Evolutionary conservation across 768 basidiomycete species (phyloP).

Genomic region (Tulasnella sp.): DNA sequence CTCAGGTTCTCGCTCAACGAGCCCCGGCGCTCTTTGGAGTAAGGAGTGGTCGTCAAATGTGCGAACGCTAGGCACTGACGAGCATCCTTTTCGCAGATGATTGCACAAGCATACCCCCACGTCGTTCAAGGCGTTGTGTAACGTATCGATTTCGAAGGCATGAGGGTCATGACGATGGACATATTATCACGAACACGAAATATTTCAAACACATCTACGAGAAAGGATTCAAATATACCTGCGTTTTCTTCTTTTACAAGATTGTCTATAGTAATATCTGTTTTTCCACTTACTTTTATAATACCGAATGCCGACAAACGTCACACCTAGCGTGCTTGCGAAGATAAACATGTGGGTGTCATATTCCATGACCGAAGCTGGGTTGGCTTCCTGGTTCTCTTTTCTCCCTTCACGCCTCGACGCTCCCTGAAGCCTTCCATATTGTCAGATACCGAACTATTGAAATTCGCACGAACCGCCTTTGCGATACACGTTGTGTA

Average conservation of each 20-base stretch:
- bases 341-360: neutral
- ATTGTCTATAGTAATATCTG: slow-evolving; percentile 4
- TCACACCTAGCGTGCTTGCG: neutral
- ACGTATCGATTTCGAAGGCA: neutral
- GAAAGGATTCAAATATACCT: neutral
- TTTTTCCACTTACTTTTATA: neutral
- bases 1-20: slow-evolving; percentile 64
- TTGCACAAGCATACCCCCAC: slow-evolving; percentile 18
- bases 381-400: too few relatives aligned
- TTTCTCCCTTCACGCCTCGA: too few relatives aligned
- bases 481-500: too few relatives aligned
- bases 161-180: neutral
- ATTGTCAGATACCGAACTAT: too few relatives aligned
- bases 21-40: slow-evolving; percentile 63
- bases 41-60: neutral
- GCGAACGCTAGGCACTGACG: neutral
- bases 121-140: slow-evolving; percentile 24
- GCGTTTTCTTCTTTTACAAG: neutral
- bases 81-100: neutral
- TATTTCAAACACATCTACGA: neutral
- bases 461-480: too few relatives aligned
- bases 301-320: neutral
- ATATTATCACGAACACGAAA: neutral
- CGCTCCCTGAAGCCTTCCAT: too few relatives aligned
- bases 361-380: neutral